Conservation (phyloP, 1,284 basidiomycete species). For the Stereum hirsutum region DNA sequence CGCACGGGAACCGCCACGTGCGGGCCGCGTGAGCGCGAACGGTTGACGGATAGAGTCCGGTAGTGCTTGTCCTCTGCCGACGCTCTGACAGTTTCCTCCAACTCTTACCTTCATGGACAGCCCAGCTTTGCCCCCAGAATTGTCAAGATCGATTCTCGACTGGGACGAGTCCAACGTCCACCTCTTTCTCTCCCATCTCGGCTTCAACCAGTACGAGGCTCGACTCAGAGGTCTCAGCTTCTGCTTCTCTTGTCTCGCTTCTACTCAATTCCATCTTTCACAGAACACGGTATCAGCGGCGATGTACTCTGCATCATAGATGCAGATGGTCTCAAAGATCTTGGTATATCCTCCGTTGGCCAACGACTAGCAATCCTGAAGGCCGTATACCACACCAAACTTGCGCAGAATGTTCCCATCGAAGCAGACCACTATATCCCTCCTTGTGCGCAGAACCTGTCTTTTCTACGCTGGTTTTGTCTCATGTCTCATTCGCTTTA, state of each 20-base stretch:
- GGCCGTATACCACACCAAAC: slow-evolving; percentile 81
- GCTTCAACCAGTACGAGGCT: slow-evolving; percentile 74
- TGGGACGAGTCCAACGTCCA: slow-evolving; percentile 84
- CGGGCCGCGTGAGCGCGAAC: not conserved
- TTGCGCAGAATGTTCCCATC: slow-evolving; percentile 75
- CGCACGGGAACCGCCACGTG: not conserved
- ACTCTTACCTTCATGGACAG: slow-evolving; percentile 8
- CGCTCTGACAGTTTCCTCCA: not conserved
- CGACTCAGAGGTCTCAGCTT: slow-evolving; percentile 53
- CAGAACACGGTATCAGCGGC: slow-evolving; percentile 87
- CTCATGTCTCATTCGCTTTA: slow-evolving; percentile 7
- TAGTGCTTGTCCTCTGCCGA: not conserved
- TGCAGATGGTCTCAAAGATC: slow-evolving; percentile 71
- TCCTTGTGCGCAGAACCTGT: slow-evolving; percentile 55
- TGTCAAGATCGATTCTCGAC: slow-evolving; percentile 41
- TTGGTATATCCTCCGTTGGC: slow-evolving; percentile 81
- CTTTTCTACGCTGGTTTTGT: not conserved
- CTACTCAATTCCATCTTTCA: slow-evolving; percentile 3
- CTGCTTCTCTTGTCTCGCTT: slow-evolving; percentile 14
- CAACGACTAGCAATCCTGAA: slow-evolving; percentile 86
- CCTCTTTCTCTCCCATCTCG: slow-evolving; percentile 62
- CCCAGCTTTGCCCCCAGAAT: slow-evolving; percentile 7
- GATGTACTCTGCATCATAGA: slow-evolving; percentile 81
- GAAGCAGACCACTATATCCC: slow-evolving; percentile 85
- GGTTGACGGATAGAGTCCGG: not conserved